Evolutionary conservation across 352 stramenopile genomes (phyloP).

Genomic region (Phytophthora tubulina): DNA sequence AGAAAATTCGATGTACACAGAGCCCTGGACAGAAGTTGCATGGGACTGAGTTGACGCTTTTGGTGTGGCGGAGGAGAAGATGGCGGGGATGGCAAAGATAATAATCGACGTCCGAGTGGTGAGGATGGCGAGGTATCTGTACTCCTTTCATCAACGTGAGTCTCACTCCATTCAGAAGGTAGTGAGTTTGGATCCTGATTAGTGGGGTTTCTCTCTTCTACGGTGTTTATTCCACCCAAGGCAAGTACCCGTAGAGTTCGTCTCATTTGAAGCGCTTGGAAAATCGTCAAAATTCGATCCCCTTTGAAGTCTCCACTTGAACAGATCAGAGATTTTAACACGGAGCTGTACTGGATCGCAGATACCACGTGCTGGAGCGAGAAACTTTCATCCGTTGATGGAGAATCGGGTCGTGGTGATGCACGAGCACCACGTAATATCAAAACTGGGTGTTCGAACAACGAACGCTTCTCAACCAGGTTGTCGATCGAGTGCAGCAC

Average conservation of each 20-base stretch:
- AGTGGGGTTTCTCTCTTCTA: not conserved
- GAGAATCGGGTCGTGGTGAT: not conserved
- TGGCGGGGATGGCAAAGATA: constrained; percentile 18
- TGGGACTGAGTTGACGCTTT: constrained; percentile 32
- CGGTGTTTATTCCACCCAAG: constrained; percentile 47
- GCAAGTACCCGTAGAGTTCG: constrained; percentile 58
- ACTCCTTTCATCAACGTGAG: not conserved
- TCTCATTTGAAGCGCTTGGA: constrained; percentile 53
- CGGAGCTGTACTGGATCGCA: constrained; percentile 57
- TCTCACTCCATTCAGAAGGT: not conserved
- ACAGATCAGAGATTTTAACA: constrained; percentile 54
- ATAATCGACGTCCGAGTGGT: not conserved
- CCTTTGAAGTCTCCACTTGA: constrained; percentile 45
- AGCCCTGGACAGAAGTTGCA: constrained; percentile 47
- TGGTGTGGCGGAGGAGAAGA: constrained; percentile 24
- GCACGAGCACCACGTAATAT: constrained; percentile 31
- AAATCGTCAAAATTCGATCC: constrained; percentile 38
- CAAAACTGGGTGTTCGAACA: constrained; percentile 62
- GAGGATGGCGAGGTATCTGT: constrained; percentile 1
- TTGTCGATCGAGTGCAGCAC: constrained; percentile 33
- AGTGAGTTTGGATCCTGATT: constrained; percentile 15
- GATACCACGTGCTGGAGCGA: constrained; percentile 50
- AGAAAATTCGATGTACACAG: constrained; percentile 67
- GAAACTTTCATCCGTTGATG: constrained; percentile 28
- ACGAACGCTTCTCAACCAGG: constrained; percentile 50